Conservation (phyloP, 1,284 basidiomycete genomes). For the Moesziomyces sp. region DNA sequence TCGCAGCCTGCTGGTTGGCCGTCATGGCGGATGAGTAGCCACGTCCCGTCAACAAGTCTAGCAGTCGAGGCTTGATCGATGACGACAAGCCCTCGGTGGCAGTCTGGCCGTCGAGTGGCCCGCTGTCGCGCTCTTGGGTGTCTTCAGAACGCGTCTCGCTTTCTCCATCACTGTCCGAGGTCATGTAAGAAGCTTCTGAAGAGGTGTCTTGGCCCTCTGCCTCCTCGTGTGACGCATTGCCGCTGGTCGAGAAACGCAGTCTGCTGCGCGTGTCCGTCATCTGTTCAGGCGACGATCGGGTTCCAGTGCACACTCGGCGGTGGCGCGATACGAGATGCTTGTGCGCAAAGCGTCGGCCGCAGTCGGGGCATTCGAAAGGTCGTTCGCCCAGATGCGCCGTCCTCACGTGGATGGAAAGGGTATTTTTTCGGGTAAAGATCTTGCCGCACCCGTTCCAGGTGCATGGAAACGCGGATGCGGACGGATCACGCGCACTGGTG, state of each 20-base stretch:
- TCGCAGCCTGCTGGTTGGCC: background rate
- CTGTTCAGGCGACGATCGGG: conserved; percentile 11
- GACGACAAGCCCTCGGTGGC: background rate
- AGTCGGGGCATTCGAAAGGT: conserved; percentile 44
- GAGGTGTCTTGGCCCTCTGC: background rate
- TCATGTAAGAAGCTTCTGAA: background rate
- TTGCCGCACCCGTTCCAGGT: conserved; percentile 46
- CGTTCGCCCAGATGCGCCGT: conserved; percentile 48
- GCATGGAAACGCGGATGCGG: conserved; percentile 14
- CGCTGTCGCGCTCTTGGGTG: background rate
- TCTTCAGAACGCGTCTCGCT: too few relatives aligned
- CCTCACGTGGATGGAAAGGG: conserved; percentile 44
- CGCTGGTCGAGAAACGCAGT: conserved; percentile 23
- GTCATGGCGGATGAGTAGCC: conserved; percentile 20
- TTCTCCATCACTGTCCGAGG: background rate
- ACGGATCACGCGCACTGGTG: conserved; percentile 4
- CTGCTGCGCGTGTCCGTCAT: conserved; percentile 14
- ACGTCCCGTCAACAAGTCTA: conserved; percentile 36
- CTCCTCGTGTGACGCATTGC: conserved; percentile 1
- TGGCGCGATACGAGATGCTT: conserved; percentile 52
- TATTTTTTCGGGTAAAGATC: conserved; percentile 37
- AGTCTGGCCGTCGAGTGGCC: background rate
- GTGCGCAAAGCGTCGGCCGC: conserved; percentile 46
- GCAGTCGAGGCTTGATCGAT: conserved; percentile 16
- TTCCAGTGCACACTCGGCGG: conserved; percentile 23